These are phyloP conservation scores for Phytophthora boehmeriae DNA, from an alignment of 352 stramenopile species.

Conservation along the genomic window DNA sequence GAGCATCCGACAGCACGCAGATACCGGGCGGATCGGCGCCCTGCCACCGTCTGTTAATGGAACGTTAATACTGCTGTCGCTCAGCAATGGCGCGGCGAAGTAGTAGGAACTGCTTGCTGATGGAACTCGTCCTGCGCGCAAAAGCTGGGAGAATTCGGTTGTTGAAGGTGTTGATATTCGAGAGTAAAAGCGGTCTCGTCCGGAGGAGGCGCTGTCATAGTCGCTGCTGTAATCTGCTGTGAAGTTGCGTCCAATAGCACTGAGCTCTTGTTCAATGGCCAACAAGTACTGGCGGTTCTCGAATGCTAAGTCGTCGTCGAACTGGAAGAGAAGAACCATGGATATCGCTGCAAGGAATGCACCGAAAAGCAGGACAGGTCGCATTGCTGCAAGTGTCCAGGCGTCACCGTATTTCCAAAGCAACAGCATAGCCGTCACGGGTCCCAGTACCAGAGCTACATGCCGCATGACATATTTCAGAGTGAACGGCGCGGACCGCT, in stretches of 20 bases:
- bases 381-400: slow-evolving; percentile 72
- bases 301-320: slow-evolving; percentile 80
- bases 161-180: slow-evolving; percentile 10
- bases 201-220: slow-evolving; percentile 12
- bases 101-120: slow-evolving; percentile 21
- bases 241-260: slow-evolving; percentile 73
- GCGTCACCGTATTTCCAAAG: slow-evolving; percentile 74
- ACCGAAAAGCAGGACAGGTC: slow-evolving; percentile 71
- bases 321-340: slow-evolving; percentile 71
- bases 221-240: slow-evolving; percentile 62
- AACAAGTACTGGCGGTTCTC: slow-evolving; percentile 67
- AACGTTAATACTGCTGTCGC: neutral
- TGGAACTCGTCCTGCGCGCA: slow-evolving; percentile 19
- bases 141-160: slow-evolving; percentile 43
- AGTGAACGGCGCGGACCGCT: slow-evolving; percentile 80
- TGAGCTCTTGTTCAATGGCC: slow-evolving; percentile 60
- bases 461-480: slow-evolving; percentile 74
- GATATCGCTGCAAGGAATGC: slow-evolving; percentile 59
- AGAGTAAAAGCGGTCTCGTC: slow-evolving; percentile 7
- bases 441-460: slow-evolving; percentile 51
- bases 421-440: slow-evolving; percentile 64
- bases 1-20: slow-evolving; percentile 40
- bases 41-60: slow-evolving; percentile 7
- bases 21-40: neutral
- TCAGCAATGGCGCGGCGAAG: slow-evolving; percentile 9